These are phyloP conservation scores for Pterocarpus santalinus DNA, from an alignment of 306 rosid genomes.

Conservation along the genomic window DNA sequence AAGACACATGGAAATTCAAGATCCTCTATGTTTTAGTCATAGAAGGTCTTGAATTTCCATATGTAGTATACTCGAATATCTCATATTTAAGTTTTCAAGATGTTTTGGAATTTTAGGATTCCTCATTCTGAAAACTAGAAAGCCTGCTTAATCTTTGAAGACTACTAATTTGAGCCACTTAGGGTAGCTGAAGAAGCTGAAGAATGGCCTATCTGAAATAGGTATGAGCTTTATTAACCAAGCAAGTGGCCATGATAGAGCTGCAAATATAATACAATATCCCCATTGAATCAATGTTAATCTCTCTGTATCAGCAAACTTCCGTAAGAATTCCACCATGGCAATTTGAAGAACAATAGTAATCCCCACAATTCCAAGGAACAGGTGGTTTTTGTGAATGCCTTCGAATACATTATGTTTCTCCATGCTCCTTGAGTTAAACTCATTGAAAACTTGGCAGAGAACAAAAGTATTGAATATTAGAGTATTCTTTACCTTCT, in stretches of 20 bases:
- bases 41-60: slow-evolving; percentile 35
- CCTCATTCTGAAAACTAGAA: background rate
- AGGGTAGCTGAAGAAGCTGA: slow-evolving; percentile 25
- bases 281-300: slow-evolving; percentile 76
- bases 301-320: slow-evolving; percentile 80
- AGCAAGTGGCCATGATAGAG: slow-evolving; percentile 85
- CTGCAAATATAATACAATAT: slow-evolving; percentile 64
- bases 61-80: slow-evolving; percentile 19
- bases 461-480: slow-evolving; percentile 87
- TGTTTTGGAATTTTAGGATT: background rate
- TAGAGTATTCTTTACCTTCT: slow-evolving; percentile 71
- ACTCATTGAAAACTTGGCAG: slow-evolving; percentile 91
- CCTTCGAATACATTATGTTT: slow-evolving; percentile 79
- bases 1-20: slow-evolving; percentile 42
- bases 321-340: slow-evolving; percentile 87
- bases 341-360: slow-evolving; percentile 80
- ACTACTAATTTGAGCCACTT: slow-evolving; percentile 42
- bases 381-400: slow-evolving; percentile 64
- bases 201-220: slow-evolving; percentile 61
- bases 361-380: slow-evolving; percentile 77
- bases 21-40: background rate
- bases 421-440: slow-evolving; percentile 88
- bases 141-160: slow-evolving; percentile 32
- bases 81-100: slow-evolving; percentile 24
- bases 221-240: slow-evolving; percentile 75